Evolutionary conservation across 2,329 filamentous ascomycete genomes (phyloP), one percentile per base, ranked within the genome.

Genomic region (Stachybotrys elegans): DNA sequence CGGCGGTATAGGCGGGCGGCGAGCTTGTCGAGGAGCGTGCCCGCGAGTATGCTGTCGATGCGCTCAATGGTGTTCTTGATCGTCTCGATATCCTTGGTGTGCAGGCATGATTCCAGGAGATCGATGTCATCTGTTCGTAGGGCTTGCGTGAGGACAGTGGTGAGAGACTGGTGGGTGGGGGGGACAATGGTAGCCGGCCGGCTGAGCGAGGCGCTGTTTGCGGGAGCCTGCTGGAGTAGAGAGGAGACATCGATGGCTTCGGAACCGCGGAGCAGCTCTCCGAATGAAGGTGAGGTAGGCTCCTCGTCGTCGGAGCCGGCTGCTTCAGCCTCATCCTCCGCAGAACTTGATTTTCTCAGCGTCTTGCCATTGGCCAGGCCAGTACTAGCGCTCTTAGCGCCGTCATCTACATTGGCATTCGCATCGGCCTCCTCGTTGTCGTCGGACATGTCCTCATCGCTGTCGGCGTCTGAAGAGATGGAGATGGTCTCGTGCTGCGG

Each of bases 121-220:
- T 86, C 83, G 49, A 79, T 78, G 69, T 98, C 93, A 67, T 96
- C 93, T 48, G 91, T 96, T 57, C 86, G 86, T 45, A 98, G 83
- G 6, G 93, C 89, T 66, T 97, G 92, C 13, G 90, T 84, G 47
- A 98, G 83, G n/a, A 96, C 89, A 5, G 89, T 95, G 39, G 87
- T 86, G 41, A 98, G 79, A 6, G 92, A 95, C 47, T 88, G 83
- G 47, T 86, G 83, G 12, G 83, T 83, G 12, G 84, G 86, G 17
- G 81, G 71, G 16, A 76, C 74, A 48, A 85, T 70, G 43, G 69
- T 65, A 36, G 70, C 49, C 62, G 70, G 45, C 67, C 71, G 51
- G 66, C 68, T 49, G 13, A 64, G 56, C 31, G 64, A 51, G 37
- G 51, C 56, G 46, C 48, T 53, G 25, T 57, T 47, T 17, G 55